A percentile compares a stretch with the other conserved stretches of the same genome.
Conservation (phyloP, 1,139 yeast species). For the Suhomyces choctaworum region DNA sequence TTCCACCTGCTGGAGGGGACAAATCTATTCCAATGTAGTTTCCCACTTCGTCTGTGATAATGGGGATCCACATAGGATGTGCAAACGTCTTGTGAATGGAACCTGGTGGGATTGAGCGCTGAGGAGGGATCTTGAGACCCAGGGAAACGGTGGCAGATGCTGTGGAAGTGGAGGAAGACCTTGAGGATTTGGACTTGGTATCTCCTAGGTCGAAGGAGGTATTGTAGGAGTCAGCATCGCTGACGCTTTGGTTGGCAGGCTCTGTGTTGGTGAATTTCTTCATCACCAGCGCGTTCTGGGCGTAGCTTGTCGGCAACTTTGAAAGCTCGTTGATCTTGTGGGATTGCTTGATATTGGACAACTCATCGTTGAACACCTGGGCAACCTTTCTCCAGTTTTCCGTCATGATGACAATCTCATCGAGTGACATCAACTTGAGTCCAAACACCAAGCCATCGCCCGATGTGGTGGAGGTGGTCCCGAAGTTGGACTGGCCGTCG, state of each 20-base stretch:
- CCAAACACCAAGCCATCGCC: constrained; percentile 66
- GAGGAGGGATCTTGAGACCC: constrained; percentile 47
- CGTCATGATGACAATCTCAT: constrained; percentile 63
- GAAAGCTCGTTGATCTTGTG: constrained; percentile 25
- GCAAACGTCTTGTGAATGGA: constrained; percentile 73
- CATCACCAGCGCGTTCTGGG: constrained; percentile 19
- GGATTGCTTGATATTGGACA: constrained; percentile 24
- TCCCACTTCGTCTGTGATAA: constrained; percentile 84
- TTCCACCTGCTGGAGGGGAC: constrained; percentile 66
- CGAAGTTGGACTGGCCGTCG: constrained; percentile 65
- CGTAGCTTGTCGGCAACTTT: constrained; percentile 29
- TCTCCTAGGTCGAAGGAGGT: constrained; percentile 10
- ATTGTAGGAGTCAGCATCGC: constrained; percentile 6
- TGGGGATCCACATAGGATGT: constrained; percentile 87
- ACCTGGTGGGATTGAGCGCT: constrained; percentile 74
- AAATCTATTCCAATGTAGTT: constrained; percentile 88
- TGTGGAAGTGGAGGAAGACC: constrained; percentile 9
- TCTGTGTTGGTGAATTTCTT: constrained; percentile 23
- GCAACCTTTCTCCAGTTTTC: constrained; percentile 70
- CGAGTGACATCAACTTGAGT: constrained; percentile 61
- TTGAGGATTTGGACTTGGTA: constrained; percentile 6
- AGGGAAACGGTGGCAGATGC: constrained; percentile 5
- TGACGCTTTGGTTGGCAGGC: constrained; percentile 3
- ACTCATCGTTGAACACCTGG: constrained; percentile 39
- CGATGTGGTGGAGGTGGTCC: constrained; percentile 40